Evolutionary conservation across 495 filamentous ascomycete species (phyloP).

Genomic region (Neurospora sp.): DNA sequence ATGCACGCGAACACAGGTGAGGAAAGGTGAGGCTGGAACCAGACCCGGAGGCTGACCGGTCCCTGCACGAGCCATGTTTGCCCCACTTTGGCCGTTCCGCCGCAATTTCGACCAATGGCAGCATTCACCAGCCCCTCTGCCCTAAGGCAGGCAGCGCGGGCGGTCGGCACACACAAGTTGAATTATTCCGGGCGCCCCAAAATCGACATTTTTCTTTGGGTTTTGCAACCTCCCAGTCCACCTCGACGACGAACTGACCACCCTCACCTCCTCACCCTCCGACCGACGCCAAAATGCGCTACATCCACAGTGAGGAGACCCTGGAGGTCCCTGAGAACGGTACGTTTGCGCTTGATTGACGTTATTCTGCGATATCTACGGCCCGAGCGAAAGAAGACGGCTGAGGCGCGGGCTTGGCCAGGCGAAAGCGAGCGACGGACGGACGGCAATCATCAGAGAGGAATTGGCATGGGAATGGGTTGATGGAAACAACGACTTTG

Average conservation of each 20-base stretch:
- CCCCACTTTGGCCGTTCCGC: slow-evolving; percentile 8
- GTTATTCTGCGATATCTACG: slow-evolving; percentile 4
- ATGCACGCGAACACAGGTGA: not conserved
- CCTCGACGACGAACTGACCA: slow-evolving; percentile 27
- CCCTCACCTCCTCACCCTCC: slow-evolving; percentile 26
- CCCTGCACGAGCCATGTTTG: slow-evolving; percentile 7
- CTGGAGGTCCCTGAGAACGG: slow-evolving; percentile 91
- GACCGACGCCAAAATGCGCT: slow-evolving; percentile 70
- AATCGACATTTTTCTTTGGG: slow-evolving; percentile 26
- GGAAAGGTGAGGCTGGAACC: not conserved
- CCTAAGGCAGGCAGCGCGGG: slow-evolving; percentile 18
- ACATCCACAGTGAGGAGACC: slow-evolving; percentile 94
- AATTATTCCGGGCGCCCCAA: slow-evolving; percentile 30
- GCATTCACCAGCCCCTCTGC: slow-evolving; percentile 12
- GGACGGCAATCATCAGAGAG: slow-evolving; percentile 3
- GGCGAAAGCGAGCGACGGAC: slow-evolving; percentile 7
- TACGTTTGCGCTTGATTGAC: slow-evolving; percentile 45
- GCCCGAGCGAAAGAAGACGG: not conserved
- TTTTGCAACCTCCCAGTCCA: slow-evolving; percentile 23
- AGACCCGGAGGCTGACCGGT: not conserved
- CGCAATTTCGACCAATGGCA: slow-evolving; percentile 16
- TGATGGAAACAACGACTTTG: not conserved
- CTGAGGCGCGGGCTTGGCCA: not conserved
- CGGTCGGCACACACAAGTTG: slow-evolving; percentile 26
- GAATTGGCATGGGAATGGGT: not conserved